A percentile compares a stretch with the other conserved stretches of the same genome.
Conservation (phyloP, 306 rosid species). For the Coriaria nepalensis region DNA sequence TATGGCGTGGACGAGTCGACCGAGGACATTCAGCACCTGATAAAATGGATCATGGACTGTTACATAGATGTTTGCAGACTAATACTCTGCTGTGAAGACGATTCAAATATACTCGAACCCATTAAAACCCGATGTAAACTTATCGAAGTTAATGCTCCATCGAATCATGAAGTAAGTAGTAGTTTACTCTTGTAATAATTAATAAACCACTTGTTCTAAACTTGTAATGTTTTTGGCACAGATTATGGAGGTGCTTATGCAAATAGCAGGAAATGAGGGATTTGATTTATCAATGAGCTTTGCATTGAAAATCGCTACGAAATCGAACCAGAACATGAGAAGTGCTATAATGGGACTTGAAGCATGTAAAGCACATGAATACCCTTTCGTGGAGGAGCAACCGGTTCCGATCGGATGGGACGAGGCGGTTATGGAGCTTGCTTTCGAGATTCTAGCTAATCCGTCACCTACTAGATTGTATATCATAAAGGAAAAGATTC, state of each 20-base stretch:
- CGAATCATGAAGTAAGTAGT: conserved; percentile 50
- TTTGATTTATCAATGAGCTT: conserved; percentile 56
- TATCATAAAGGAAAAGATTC: conserved; percentile 47
- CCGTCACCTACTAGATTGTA: conserved; percentile 60
- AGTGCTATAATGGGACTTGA: conserved; percentile 84
- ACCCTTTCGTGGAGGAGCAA: conserved; percentile 78
- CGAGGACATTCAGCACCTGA: conserved; percentile 61
- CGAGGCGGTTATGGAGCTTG: conserved; percentile 45
- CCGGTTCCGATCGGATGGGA: conserved; percentile 85
- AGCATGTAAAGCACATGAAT: conserved; percentile 86
- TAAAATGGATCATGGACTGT: conserved; percentile 83
- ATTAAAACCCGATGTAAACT: conserved; percentile 46
- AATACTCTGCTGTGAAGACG: conserved; percentile 64
- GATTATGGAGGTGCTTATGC: conserved; percentile 61
- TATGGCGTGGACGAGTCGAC: conserved; percentile 57
- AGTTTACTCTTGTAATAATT: not conserved
- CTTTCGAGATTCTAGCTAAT: conserved; percentile 57
- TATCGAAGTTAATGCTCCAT: conserved; percentile 50
- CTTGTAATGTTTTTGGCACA: conserved; percentile 16
- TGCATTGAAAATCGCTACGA: conserved; percentile 59
- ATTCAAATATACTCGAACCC: conserved; percentile 33
- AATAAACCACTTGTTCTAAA: conserved; percentile 2
- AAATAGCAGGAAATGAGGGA: conserved; percentile 53
- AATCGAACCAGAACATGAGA: conserved; percentile 69
- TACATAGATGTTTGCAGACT: conserved; percentile 58